Evolutionary conservation across 202 grass and related monocot genomes (phyloP), one percentile per base, ranked within the genome.

Genomic region (Carex sylvatica): DNA sequence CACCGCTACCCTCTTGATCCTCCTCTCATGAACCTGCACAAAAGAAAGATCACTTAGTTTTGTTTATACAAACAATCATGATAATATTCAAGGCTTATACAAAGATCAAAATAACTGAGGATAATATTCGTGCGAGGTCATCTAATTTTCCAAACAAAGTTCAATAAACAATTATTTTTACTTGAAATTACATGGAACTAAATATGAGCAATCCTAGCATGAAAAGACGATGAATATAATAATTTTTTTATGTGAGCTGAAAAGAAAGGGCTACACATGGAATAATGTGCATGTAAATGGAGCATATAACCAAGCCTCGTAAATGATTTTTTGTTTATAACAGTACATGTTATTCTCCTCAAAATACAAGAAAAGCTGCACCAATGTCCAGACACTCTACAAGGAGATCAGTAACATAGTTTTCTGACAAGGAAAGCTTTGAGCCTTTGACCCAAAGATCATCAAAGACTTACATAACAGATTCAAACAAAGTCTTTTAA

Each of bases 1-100:
- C 89, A 24, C 93, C 93, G 6, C 96, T 99, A 6, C 96, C 93
- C 73, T 96, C 96, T 88, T 92, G 91, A 23, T 96, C 96, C 74
- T 99, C 96, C 86, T 99, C 96, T 5, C 91, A 96, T 63, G 96
- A 99, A 19, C 96, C 92, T 89, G 84, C 73, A 73, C 67, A 79
- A 70, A 86, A 76, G 42, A 68, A 75, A 76, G 20, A 28, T 83
- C 31, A 62, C 14, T 59, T 85, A 55, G 40, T 87, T 80, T 44
- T 69, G 46, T 83, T 68, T n/a, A 35, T 36, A 19, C 72, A 33
- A 35, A 19, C 6, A 18, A 77, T 76, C 22, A 53, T 10, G 14
- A 77, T 36, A 82, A 61, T 14, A 42, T 84, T 1, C 0, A 54
- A 15, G 6, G 58, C 9, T 26, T 16, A 23, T 36, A 20, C 8